Base-by-base conservation (phyloP, 139 green algal genomes). In the Chlamydomonas incerta region DNA sequence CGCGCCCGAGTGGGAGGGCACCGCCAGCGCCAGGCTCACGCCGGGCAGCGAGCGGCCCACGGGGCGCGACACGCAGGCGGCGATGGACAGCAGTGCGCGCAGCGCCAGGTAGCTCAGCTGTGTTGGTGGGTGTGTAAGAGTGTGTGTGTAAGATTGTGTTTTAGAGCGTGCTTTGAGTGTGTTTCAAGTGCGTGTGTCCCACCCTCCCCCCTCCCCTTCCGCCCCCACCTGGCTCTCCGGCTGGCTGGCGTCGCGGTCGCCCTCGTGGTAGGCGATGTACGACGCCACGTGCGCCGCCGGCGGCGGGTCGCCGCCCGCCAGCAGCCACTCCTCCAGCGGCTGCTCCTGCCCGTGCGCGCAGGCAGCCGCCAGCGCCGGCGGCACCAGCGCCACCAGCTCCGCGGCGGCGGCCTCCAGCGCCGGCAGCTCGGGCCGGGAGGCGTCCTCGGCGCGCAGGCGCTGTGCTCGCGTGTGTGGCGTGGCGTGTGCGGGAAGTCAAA, bases 31-130 rank as follows among this genome's bases (percentile, higher is more conserved):
- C 37, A 90, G 79, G 34, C 68, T 66, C 14, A 85, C 29, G 58
- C 74, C 63, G 20, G 65, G 72, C 15, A 74, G 65, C 24, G 60
- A n/a, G 66, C 80, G 52, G 46, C 70, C 24, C 14, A 86, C 85
- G n/a, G 77, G 85, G 33, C 85, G 77, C 29, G 70, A 33, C n/a
- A 87, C 33, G 66, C 73, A 77, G 80, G 68, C 66, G 72, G 83
- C 55, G 57, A 90, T 15, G 26, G 68, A 74, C 47, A 71, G 76
- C 47, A 88, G 68, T 31, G 81, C 76, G 58, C 75, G 82, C 11
- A 90, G 76, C 1, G 87, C 81, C 11, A 88, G 75, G 82, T 87
- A 88, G 74, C 29, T 79, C 29, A 90, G 31, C 58, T 83, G 76
- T n/a, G 33, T 3, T 15, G 66, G 13, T 14, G 63, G 29, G 29